These are phyloP conservation scores for Amanita inopinata DNA, from an alignment of 768 basidiomycete genomes.

Conservation along the genomic window DNA sequence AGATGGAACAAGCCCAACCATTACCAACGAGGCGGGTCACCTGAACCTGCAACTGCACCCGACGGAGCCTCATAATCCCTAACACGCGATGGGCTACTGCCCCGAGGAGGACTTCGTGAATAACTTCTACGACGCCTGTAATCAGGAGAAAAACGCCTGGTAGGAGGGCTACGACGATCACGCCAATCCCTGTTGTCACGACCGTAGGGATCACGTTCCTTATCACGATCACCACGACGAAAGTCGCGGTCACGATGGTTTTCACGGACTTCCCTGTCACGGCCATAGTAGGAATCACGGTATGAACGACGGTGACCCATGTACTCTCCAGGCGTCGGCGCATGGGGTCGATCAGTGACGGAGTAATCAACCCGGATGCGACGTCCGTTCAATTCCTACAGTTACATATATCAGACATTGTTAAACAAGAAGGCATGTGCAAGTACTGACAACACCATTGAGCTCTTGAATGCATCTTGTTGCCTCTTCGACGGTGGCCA, in stretches of 20 bases:
- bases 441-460: constrained; percentile 73
- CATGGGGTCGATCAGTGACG: constrained; percentile 87
- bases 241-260: constrained; percentile 45
- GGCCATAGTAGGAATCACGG: constrained; percentile 27
- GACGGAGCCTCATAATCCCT: constrained; percentile 27
- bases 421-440: too few relatives aligned
- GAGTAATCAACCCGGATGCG: constrained; percentile 96
- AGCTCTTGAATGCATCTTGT: constrained; percentile 79
- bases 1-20: constrained; percentile 15
- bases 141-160: constrained; percentile 66
- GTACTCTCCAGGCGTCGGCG: constrained; percentile 95
- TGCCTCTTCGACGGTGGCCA: constrained; percentile 85
- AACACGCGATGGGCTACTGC: constrained; percentile 41
- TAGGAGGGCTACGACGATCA: constrained; percentile 67
- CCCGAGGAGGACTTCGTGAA: constrained; percentile 72
- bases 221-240: constrained; percentile 43
- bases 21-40: constrained; percentile 52
- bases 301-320: constrained; percentile 78
- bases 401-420: not conserved
- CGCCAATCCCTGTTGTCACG: constrained; percentile 70
- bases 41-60: constrained; percentile 29
- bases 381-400: constrained; percentile 86
- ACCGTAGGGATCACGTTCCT: constrained; percentile 55
- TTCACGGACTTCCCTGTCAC: constrained; percentile 27
- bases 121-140: constrained; percentile 69